Percentiles rank a stretch among this genome's conserved stretches.
Conservation (phyloP, 176 grass and related monocot genomes). For the Phoenix dactylifera region DNA sequence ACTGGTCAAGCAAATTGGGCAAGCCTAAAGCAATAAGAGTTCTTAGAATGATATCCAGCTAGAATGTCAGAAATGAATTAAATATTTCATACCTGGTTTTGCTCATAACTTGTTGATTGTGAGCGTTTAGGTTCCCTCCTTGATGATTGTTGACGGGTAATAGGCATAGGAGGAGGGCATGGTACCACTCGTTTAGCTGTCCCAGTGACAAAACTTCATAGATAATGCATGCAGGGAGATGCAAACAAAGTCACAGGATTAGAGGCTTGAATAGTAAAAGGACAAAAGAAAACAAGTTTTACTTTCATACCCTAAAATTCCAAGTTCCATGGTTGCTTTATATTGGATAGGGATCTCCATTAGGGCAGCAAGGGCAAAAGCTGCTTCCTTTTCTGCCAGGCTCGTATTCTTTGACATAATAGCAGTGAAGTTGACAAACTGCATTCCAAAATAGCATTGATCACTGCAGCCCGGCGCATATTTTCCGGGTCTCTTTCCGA, state of each 20-base stretch:
- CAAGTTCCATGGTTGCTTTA: slow-evolving; percentile 84
- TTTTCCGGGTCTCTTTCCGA: too few species aligned
- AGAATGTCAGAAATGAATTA: too few species aligned
- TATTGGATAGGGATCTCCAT: slow-evolving; percentile 96
- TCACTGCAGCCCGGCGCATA: too few species aligned
- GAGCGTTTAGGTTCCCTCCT: slow-evolving; percentile 3
- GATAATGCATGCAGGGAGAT: neutral
- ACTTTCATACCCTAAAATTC: slow-evolving; percentile 54
- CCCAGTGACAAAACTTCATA: slow-evolving; percentile 39
- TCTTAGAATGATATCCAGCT: too few species aligned
- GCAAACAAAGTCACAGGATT: too few species aligned
- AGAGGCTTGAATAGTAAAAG: too few species aligned
- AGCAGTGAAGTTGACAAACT: slow-evolving; percentile 90
- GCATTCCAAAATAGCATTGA: neutral
- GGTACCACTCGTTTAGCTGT: slow-evolving; percentile 38
- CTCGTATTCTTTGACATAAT: slow-evolving; percentile 53
- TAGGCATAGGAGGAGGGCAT: slow-evolving; percentile 49
- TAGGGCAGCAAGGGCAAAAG: slow-evolving; percentile 79
- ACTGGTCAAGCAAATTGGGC: slow-evolving; percentile 84
- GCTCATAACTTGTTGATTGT: slow-evolving; percentile 29
- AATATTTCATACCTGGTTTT: slow-evolving; percentile 23
- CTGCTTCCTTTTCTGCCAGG: slow-evolving; percentile 57
- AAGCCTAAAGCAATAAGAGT: slow-evolving; percentile 28
- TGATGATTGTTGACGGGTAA: slow-evolving; percentile 19
- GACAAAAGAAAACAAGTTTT: neutral